phyloP scores from a whole-genome alignment of 169 alveolate species.

The Eimeria praecox region DNA sequence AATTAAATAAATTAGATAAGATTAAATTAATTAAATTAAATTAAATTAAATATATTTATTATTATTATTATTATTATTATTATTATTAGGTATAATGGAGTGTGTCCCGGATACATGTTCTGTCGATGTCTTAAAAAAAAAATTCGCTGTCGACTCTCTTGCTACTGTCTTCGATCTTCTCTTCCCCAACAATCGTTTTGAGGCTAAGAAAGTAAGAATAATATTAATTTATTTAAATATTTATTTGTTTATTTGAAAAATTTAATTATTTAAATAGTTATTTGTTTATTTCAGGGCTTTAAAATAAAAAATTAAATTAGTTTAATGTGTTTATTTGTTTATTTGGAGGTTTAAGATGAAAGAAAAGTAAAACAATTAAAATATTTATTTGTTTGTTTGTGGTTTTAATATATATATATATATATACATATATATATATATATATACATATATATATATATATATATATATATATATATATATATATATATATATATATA shows the following conservation, averaged over 20 bases:
- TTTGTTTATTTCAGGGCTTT: no score
- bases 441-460: no score
- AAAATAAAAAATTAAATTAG: not conserved
- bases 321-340: no score
- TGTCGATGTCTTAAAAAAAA: slow-evolving; percentile 92
- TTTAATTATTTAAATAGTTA: slow-evolving; percentile 58
- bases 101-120: slow-evolving; percentile 91
- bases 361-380: not conserved
- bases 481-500: slow-evolving; percentile 55
- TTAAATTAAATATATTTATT: not conserved
- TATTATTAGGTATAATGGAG: no score
- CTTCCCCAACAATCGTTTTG: slow-evolving; percentile 79
- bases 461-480: no score
- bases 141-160: slow-evolving; percentile 82
- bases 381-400: not conserved
- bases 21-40: no score
- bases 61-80: no score
- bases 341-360: not conserved
- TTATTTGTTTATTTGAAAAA: no score
- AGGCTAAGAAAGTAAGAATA: slow-evolving; percentile 82
- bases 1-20: no score
- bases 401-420: not conserved
- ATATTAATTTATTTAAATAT: slow-evolving; percentile 69
- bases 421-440: no score
- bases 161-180: slow-evolving; percentile 75